Base-by-base conservation (phyloP, 805 yeast species). In the Spathaspora gorwiae region DNA sequence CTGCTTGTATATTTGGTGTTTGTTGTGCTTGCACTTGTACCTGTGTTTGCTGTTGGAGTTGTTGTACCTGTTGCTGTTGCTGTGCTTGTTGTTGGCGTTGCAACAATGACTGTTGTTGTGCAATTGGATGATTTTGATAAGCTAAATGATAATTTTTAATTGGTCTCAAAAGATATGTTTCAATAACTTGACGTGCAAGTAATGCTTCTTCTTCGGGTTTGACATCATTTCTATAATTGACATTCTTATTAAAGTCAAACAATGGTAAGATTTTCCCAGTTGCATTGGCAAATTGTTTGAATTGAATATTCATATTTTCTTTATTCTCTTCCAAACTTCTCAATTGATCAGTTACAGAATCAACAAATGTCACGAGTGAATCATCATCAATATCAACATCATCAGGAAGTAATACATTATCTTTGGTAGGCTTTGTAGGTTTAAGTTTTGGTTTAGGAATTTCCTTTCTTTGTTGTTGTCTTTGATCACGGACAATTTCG, bases 341-440 rank as follows among this genome's bases (percentile, higher is more conserved):
- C 51, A 81, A 64, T 26, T 65, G 59, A 26, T 69, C 66, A 27
- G 78, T 59, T 24, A 78, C 69, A 34, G 74, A 73, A 40, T 77
- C 81, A 48, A 79, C 63, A 48, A 78, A 76, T 43, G 66, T 62
- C 5, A 68, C 62, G 5, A 81, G 78, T 32, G 72, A 61, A 31
- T 65, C 64, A 49, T 75, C 78, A 43, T 73, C 76, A 48, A 66
- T 63, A 44, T 75, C 70, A 32, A 77, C 69, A 49, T 77, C 82
- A 59, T 77, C 81, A 9, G 73, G 67, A 47, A 68, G 60, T 38
- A 62, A 61, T 7, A 61, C 54, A 40, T 62, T 69, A 37, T 57
- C 64, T 31, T 66, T 58, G 40, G 66, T 65, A 40, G 63, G 52
- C 47, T 65, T 67, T 38, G 57, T 56, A 45, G 56, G 57, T 37